Evolutionary conservation across 2,329 filamentous ascomycete genomes (phyloP).

Genomic region (Microsporum audouinii): DNA sequence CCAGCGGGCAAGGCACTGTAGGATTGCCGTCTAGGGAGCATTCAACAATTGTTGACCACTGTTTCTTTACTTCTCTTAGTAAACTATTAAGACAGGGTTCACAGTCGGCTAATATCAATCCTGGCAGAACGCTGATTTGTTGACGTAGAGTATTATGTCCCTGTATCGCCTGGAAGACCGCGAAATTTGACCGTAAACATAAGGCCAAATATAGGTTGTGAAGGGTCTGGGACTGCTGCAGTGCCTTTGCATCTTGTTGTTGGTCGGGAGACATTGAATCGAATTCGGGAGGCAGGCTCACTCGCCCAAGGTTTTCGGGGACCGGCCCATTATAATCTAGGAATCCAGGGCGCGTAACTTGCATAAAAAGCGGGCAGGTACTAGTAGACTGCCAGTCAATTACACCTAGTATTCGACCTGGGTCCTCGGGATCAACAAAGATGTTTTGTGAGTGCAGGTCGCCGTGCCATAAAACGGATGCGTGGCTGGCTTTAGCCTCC

Average conservation of each 20-base stretch:
- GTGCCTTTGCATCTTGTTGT: conserved; percentile 17
- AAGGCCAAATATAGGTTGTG: conserved; percentile 18
- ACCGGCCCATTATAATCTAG: conserved; percentile 18
- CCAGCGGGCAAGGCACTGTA: conserved; percentile 13
- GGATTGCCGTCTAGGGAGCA: conserved; percentile 7
- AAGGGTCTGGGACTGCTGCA: conserved; percentile 17
- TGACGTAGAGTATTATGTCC: conserved; percentile 16
- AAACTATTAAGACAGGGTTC: conserved; percentile 16
- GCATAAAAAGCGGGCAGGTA: conserved; percentile 20
- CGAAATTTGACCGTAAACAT: conserved; percentile 14
- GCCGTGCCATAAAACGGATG: conserved; percentile 29
- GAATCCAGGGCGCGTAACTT: conserved; percentile 15
- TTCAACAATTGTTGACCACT: conserved; percentile 16
- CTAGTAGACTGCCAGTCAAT: conserved; percentile 13
- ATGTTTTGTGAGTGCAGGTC: conserved; percentile 33
- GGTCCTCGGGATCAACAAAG: conserved; percentile 24
- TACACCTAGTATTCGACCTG: conserved; percentile 13
- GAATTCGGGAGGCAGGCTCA: conserved; percentile 15
- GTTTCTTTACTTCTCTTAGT: conserved; percentile 16
- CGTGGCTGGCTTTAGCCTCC: conserved; percentile 15
- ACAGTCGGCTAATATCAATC: conserved; percentile 17
- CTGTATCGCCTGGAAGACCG: conserved; percentile 16
- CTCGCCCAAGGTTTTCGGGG: conserved; percentile 12
- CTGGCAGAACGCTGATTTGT: conserved; percentile 17
- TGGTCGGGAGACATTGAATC: conserved; percentile 15